Percentiles rank a stretch among this genome's conserved stretches.
These are phyloP conservation scores for Candida ascalaphidarum DNA, from an alignment of 805 yeast genomes.

Conservation along the genomic window DNA sequence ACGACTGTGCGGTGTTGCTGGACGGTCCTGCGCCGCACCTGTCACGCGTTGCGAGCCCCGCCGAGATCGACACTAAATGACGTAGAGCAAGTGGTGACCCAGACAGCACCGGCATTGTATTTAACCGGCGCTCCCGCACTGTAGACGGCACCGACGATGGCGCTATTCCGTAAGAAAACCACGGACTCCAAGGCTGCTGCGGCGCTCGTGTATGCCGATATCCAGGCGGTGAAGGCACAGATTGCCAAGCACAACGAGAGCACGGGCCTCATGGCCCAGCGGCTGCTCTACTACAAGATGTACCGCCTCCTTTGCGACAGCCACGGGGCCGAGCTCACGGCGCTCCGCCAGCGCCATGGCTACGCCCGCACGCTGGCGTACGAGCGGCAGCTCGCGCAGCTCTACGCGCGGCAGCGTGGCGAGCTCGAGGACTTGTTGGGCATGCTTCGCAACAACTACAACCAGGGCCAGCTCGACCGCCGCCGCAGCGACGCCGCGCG, in stretches of 20 bases:
- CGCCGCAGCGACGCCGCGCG: too few species aligned
- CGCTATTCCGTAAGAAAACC: too few species aligned
- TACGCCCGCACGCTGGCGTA: constrained; percentile 6
- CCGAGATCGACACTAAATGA: too few species aligned
- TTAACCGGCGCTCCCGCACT: too few species aligned
- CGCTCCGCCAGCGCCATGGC: constrained; percentile 6
- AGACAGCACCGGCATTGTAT: too few species aligned
- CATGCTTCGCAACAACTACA: constrained; percentile 14
- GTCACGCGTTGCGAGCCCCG: too few species aligned
- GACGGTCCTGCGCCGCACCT: too few species aligned
- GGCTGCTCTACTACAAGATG: constrained; percentile 13
- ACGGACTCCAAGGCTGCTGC: constrained; percentile 11
- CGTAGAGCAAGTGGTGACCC: too few species aligned
- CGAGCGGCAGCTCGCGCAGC: constrained; percentile 8
- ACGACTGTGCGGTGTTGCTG: too few species aligned
- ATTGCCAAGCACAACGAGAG: constrained; percentile 13
- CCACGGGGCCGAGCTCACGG: constrained; percentile 9
- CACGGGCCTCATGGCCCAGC: constrained; percentile 10
- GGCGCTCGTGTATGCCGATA: constrained; percentile 14
- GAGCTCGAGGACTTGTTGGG: constrained; percentile 13
- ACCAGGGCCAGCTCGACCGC: too few species aligned
- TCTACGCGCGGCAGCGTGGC: constrained; percentile 10
- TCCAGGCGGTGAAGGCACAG: constrained; percentile 11
- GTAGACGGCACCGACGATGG: too few species aligned
- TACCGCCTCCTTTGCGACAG: constrained; percentile 12